A percentile compares a stretch with the other conserved stretches of the same genome.
phyloP scores from a whole-genome alignment of 2,329 filamentous ascomycete species.

The Cordyceps cateniannulata region DNA sequence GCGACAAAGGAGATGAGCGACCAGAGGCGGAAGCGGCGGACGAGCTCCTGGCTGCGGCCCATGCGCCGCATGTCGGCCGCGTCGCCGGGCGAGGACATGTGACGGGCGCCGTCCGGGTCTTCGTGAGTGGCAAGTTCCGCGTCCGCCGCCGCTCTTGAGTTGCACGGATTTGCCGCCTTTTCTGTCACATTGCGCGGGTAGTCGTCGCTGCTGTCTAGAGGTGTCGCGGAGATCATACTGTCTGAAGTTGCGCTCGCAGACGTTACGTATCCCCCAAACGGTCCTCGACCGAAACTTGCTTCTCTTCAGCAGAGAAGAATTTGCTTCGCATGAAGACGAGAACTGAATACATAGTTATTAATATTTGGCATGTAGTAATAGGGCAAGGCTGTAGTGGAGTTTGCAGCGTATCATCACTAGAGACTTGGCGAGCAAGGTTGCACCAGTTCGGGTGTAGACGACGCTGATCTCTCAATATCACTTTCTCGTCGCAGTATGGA shows the following conservation, averaged over 20 bases:
- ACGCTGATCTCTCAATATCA: not conserved
- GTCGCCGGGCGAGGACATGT: not conserved
- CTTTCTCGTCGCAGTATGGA: too few relatives aligned
- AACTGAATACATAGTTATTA: not conserved
- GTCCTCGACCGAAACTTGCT: not conserved
- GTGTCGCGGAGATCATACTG: too few relatives aligned
- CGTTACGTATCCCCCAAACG: not conserved
- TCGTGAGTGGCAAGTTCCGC: not conserved
- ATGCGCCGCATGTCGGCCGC: slow-evolving; percentile 13
- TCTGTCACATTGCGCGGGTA: not conserved
- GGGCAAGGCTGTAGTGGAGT: not conserved
- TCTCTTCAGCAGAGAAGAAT: not conserved
- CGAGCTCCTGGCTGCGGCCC: slow-evolving; percentile 13
- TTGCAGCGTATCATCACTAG: not conserved
- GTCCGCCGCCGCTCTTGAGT: not conserved
- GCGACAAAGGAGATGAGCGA: slow-evolving; percentile 13
- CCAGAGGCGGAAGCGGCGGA: slow-evolving; percentile 12
- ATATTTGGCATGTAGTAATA: not conserved
- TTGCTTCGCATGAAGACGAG: not conserved
- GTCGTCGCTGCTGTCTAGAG: not conserved
- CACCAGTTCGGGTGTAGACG: not conserved
- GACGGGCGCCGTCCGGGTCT: not conserved
- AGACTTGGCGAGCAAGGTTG: not conserved
- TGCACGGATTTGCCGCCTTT: not conserved
- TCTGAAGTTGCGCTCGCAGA: too few relatives aligned